Conservation (phyloP, 2,329 filamentous ascomycete species). For the Neophaeococcomyces aloes region DNA sequence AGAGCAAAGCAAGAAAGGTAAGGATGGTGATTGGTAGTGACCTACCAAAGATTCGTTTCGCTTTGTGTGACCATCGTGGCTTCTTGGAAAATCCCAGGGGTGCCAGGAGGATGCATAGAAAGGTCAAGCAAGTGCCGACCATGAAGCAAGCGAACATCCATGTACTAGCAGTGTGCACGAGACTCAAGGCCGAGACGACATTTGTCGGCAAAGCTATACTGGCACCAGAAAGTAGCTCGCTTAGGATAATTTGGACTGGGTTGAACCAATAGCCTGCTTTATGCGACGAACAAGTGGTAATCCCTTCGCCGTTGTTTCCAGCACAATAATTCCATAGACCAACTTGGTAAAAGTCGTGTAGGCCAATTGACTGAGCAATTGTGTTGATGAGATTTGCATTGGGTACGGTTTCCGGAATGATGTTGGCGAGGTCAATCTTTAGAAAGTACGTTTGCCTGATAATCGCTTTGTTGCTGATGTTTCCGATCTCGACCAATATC, state of each 20-base stretch:
- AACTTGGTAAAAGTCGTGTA: slow-evolving; percentile 91
- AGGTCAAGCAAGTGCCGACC: slow-evolving; percentile 56
- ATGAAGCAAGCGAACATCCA: slow-evolving; percentile 90
- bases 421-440: slow-evolving; percentile 68
- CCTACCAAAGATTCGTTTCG: slow-evolving; percentile 32
- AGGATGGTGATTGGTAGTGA: slow-evolving; percentile 59
- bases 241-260: slow-evolving; percentile 68
- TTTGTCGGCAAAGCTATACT: slow-evolving; percentile 69
- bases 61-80: slow-evolving; percentile 27
- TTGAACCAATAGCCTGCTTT: slow-evolving; percentile 78
- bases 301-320: slow-evolving; percentile 63
- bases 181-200: slow-evolving; percentile 60
- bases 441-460: slow-evolving; percentile 71
- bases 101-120: slow-evolving; percentile 58
- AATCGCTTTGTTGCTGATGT: slow-evolving; percentile 51
- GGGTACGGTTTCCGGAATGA: slow-evolving; percentile 63
- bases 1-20: slow-evolving; percentile 55
- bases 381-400: slow-evolving; percentile 71
- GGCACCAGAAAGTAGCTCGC: slow-evolving; percentile 70
- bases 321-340: slow-evolving; percentile 90
- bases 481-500: slow-evolving; percentile 70
- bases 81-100: slow-evolving; percentile 39
- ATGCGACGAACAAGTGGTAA: slow-evolving; percentile 65
- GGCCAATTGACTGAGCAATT: slow-evolving; percentile 71
- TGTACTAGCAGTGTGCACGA: slow-evolving; percentile 64